Conservation (phyloP, 345 rosid species). For the Camelina sativa region DNA sequence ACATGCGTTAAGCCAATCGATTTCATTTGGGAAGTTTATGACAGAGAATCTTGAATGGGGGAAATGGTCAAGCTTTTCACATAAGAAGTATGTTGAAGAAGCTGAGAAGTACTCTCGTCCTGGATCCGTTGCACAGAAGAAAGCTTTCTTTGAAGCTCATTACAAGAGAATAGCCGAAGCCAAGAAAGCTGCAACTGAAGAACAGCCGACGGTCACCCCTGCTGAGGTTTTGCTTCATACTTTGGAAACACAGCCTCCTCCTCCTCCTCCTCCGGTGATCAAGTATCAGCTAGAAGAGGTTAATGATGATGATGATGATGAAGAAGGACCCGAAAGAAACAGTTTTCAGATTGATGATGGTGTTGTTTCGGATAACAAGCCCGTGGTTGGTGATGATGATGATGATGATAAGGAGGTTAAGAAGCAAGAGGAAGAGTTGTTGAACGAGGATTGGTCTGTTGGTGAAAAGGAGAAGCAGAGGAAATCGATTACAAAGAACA, state of each 20-base stretch:
- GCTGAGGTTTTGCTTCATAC: conserved; percentile 42
- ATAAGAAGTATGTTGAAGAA: conserved; percentile 77
- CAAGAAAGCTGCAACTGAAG: conserved; percentile 57
- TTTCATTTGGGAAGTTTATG: conserved; percentile 87
- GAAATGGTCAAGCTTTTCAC: conserved; percentile 83
- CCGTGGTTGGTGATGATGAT: background rate
- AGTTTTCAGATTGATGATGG: conserved; percentile 16
- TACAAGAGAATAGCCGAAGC: conserved; percentile 73
- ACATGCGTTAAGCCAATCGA: conserved; percentile 69
- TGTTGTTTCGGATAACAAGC: background rate
- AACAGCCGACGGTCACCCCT: conserved; percentile 31
- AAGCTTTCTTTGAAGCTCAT: conserved; percentile 86
- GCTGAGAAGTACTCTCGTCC: conserved; percentile 78
- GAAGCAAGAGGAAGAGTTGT: conserved; percentile 8
- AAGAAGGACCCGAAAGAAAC: background rate
- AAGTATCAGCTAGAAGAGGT: background rate
- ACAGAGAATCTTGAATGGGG: conserved; percentile 91
- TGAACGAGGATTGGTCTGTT: conserved; percentile 30
- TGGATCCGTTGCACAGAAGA: conserved; percentile 85
- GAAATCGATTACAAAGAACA: conserved; percentile 37
- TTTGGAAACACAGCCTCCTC: conserved; percentile 44
- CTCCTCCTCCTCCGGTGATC: background rate
- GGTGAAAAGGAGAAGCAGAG: conserved; percentile 32
- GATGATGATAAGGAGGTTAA: conserved; percentile 16
- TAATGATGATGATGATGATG: background rate